Evolutionary conservation across 1,139 yeast genomes (phyloP).

Genomic region (Petasospora rhodanensis): DNA sequence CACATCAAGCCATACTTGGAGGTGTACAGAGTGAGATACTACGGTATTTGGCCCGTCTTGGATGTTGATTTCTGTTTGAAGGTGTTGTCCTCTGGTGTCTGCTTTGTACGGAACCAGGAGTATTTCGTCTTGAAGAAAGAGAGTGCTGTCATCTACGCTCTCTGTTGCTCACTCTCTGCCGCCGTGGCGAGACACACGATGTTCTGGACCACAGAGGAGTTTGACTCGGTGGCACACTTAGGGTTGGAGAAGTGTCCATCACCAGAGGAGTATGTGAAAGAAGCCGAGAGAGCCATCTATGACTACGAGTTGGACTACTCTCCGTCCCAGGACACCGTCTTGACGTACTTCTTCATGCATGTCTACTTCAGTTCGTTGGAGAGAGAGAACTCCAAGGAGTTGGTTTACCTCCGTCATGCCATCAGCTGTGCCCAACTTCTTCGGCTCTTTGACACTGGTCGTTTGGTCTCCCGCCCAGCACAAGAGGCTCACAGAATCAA

Average conservation of each 20-base stretch:
- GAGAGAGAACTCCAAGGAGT: constrained; percentile 14
- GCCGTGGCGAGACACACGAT: constrained; percentile 18
- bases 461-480: constrained; percentile 9
- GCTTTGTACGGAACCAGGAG: too few species aligned
- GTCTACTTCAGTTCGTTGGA: too few species aligned
- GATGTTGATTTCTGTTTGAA: too few species aligned
- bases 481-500: constrained; percentile 20
- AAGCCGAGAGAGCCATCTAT: constrained; percentile 19
- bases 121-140: too few species aligned
- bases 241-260: constrained; percentile 19
- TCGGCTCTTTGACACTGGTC: constrained; percentile 19
- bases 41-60: constrained; percentile 26
- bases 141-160: too few species aligned
- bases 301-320: constrained; percentile 16
- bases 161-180: constrained; percentile 23
- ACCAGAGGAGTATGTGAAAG: constrained; percentile 19
- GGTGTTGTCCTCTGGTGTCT: too few species aligned
- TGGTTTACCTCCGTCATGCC: constrained; percentile 21
- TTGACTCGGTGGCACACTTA: too few species aligned
- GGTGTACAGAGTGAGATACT: constrained; percentile 24
- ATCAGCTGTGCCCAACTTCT: constrained; percentile 21
- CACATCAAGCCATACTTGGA: constrained; percentile 22
- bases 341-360: constrained; percentile 20
- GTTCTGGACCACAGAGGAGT: constrained; percentile 17
- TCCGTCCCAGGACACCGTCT: constrained; percentile 15